phyloP scores from a whole-genome alignment of 192 early-diverging fungal genomes.

The Phlyctochytrium bullatum region DNA sequence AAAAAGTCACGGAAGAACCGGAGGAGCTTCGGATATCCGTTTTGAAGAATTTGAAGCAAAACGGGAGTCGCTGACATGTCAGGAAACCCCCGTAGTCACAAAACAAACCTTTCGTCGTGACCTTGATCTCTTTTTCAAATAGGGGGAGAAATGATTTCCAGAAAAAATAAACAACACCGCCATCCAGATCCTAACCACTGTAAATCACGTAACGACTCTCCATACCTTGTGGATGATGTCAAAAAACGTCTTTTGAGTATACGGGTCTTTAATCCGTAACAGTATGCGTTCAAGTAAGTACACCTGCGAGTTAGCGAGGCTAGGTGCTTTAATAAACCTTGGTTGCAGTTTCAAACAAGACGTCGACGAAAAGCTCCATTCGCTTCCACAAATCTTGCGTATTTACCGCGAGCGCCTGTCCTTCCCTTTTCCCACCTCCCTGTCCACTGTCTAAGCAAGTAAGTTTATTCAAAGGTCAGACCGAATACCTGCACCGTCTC shows the following conservation, averaged over 20 bases:
- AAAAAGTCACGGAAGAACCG: constrained; percentile 51
- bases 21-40: constrained; percentile 50
- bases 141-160: constrained; percentile 30
- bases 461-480: too few species aligned
- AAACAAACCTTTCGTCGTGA: constrained; percentile 37
- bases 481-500: too few species aligned
- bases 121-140: constrained; percentile 42
- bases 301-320: constrained; percentile 11
- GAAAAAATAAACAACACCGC: constrained; percentile 31
- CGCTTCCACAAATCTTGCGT: constrained; percentile 39
- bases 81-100: neutral
- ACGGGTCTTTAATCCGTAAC: constrained; percentile 36
- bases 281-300: constrained; percentile 48
- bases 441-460: constrained; percentile 26
- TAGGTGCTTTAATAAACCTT: constrained; percentile 23
- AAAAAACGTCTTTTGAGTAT: constrained; percentile 37
- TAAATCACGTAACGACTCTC: constrained; percentile 6
- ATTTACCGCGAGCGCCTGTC: constrained; percentile 1
- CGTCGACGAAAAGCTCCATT: constrained; percentile 44
- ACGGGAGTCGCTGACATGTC: constrained; percentile 25
- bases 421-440: constrained; percentile 45
- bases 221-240: constrained; percentile 40
- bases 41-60: constrained; percentile 44
- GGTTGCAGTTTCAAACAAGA: constrained; percentile 35
- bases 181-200: constrained; percentile 29